Percentiles rank a stretch among this genome's conserved stretches.
Evolutionary conservation across 164 flowering plant genomes (phyloP).

Genomic region (Tetrastigma voinierianum): DNA sequence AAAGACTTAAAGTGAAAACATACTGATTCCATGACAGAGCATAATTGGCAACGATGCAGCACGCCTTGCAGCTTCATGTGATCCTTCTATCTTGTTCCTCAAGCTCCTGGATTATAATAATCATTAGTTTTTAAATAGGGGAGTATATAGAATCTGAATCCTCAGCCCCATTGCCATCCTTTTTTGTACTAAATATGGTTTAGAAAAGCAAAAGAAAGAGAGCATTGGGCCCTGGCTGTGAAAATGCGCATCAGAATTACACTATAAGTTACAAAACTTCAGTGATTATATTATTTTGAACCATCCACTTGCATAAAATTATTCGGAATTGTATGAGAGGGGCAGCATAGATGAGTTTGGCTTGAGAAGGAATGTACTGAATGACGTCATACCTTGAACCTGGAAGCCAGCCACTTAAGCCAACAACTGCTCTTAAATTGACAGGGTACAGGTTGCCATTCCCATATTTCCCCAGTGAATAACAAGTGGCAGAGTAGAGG

Average conservation of each 20-base stretch:
- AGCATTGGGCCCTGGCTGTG: not conserved
- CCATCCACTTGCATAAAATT: no score
- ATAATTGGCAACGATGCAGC: slow-evolving; percentile 86
- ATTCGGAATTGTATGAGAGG: not conserved
- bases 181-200: no score
- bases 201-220: not conserved
- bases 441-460: slow-evolving; percentile 70
- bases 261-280: no score
- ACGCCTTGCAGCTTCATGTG: slow-evolving; percentile 79
- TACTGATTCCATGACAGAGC: slow-evolving; percentile 85
- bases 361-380: not conserved
- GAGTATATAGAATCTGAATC: not conserved
- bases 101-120: slow-evolving; percentile 49
- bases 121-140: not conserved
- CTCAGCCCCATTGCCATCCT: not conserved
- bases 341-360: not conserved
- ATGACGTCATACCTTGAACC: slow-evolving; percentile 59
- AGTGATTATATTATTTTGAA: no score
- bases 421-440: slow-evolving; percentile 72
- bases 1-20: slow-evolving; percentile 8
- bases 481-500: slow-evolving; percentile 88
- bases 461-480: slow-evolving; percentile 66
- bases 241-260: no score
- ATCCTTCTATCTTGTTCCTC: slow-evolving; percentile 71
- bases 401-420: slow-evolving; percentile 99